These are phyloP conservation scores for Fusarium irregulare DNA, from an alignment of 2,329 filamentous ascomycete genomes.

Conservation along the genomic window DNA sequence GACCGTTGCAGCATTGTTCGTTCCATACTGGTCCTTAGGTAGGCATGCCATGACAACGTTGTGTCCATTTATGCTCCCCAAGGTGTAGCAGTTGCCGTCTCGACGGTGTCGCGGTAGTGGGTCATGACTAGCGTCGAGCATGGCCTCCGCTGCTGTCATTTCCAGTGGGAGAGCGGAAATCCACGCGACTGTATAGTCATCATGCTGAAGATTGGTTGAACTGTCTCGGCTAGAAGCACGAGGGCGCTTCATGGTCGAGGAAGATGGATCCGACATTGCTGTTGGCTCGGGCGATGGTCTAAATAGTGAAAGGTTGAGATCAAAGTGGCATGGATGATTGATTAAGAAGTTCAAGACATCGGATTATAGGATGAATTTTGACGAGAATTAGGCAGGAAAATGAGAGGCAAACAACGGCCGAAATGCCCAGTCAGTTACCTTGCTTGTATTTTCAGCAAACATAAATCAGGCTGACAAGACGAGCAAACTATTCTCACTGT, in stretches of 20 bases:
- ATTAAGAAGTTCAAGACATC: too few species aligned
- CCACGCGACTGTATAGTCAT: constrained; percentile 48
- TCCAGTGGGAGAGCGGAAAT: constrained; percentile 47
- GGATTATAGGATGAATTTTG: neutral
- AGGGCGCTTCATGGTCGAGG: neutral
- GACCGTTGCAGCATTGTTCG: constrained; percentile 38
- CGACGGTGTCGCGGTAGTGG: neutral
- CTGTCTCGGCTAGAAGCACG: neutral
- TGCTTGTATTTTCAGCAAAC: neutral
- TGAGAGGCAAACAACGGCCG: neutral
- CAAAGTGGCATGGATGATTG: too few species aligned
- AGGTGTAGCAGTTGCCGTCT: constrained; percentile 42
- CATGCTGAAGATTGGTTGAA: neutral
- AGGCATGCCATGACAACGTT: constrained; percentile 46
- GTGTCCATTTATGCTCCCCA: constrained; percentile 38
- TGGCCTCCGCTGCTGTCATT: constrained; percentile 41
- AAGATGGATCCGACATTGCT: neutral
- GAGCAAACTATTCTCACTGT: neutral
- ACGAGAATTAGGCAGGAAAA: neutral
- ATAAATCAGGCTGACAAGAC: neutral
- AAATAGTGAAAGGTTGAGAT: neutral
- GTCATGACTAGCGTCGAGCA: constrained; percentile 45
- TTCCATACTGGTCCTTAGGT: constrained; percentile 30
- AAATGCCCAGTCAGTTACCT: neutral
- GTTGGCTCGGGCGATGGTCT: neutral